phyloP scores from a whole-genome alignment of 2,329 filamentous ascomycete species.

The Neofusicoccum laricinum region DNA sequence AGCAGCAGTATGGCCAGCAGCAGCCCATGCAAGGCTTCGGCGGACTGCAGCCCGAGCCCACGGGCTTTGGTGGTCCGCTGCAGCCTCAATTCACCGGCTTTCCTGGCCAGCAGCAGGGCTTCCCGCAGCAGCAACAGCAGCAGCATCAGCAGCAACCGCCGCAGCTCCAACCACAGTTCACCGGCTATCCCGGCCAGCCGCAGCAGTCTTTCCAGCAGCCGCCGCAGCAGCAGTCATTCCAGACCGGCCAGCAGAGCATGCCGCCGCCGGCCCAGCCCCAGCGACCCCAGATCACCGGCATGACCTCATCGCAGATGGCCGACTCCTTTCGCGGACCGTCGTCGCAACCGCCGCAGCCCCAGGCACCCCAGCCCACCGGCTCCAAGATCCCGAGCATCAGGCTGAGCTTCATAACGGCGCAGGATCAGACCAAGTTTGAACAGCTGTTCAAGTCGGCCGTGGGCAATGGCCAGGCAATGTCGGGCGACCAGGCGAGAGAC shows the following conservation, averaged over 20 bases:
- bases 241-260: slow-evolving; percentile 49
- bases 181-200: slow-evolving; percentile 47
- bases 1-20: slow-evolving; percentile 50
- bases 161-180: slow-evolving; percentile 43
- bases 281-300: slow-evolving; percentile 54
- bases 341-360: slow-evolving; percentile 34
- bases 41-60: slow-evolving; percentile 47
- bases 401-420: slow-evolving; percentile 90
- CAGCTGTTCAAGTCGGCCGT: slow-evolving; percentile 95
- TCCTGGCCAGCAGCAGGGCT: slow-evolving; percentile 44
- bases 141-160: slow-evolving; percentile 37
- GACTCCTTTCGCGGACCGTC: slow-evolving; percentile 54
- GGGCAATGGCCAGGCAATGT: slow-evolving; percentile 78
- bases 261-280: slow-evolving; percentile 44
- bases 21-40: slow-evolving; percentile 55
- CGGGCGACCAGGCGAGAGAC: slow-evolving; percentile 88
- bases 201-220: slow-evolving; percentile 20
- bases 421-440: slow-evolving; percentile 95
- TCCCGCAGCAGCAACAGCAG: slow-evolving; percentile 43
- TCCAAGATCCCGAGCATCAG: slow-evolving; percentile 91
- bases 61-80: slow-evolving; percentile 53
- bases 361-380: slow-evolving; percentile 55
- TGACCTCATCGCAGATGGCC: slow-evolving; percentile 64
- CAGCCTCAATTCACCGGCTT: slow-evolving; percentile 63
- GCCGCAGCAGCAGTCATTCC: slow-evolving; percentile 30